Conservation (phyloP, 305 asterid species). For the Plantago rigida region DNA sequence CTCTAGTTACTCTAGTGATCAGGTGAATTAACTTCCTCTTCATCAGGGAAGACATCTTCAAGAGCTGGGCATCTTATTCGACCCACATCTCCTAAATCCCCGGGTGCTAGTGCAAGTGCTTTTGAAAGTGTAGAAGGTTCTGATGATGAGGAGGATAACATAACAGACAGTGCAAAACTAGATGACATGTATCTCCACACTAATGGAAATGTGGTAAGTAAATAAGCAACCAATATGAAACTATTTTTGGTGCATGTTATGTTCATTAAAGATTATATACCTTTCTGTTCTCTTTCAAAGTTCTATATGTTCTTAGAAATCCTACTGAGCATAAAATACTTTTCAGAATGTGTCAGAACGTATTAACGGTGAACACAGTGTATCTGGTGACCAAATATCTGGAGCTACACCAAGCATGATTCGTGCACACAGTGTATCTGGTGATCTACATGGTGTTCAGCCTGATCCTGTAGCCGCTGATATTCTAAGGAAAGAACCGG, state of each 20-base stretch:
- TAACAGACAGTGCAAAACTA: slow-evolving; percentile 45
- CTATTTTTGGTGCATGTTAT: background rate
- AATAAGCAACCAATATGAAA: background rate
- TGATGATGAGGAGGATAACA: slow-evolving; percentile 65
- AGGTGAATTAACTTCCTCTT: background rate
- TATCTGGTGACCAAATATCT: slow-evolving; percentile 56
- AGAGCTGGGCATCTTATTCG: slow-evolving; percentile 52
- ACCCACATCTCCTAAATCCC: slow-evolving; percentile 86
- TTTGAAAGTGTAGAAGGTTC: slow-evolving; percentile 90
- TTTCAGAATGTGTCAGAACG: slow-evolving; percentile 54
- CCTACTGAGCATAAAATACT: slow-evolving; percentile 12
- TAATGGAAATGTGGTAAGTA: slow-evolving; percentile 63
- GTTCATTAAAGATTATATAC: slow-evolving; percentile 7
- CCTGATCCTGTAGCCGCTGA: slow-evolving; percentile 99
- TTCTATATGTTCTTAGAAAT: slow-evolving; percentile 9
- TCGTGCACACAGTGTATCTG: slow-evolving; percentile 86
- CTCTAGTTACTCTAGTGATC: background rate
- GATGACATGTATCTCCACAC: slow-evolving; percentile 56
- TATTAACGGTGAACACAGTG: slow-evolving; percentile 23
- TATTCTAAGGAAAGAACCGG: slow-evolving; percentile 91
- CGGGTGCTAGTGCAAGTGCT: slow-evolving; percentile 82
- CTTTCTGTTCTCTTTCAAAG: background rate
- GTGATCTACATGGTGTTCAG: slow-evolving; percentile 91
- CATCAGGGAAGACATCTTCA: slow-evolving; percentile 29
- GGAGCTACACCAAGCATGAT: slow-evolving; percentile 71